Conservation (phyloP, 805 yeast genomes). For the Sugiyamaella boreocaroliniensis region DNA sequence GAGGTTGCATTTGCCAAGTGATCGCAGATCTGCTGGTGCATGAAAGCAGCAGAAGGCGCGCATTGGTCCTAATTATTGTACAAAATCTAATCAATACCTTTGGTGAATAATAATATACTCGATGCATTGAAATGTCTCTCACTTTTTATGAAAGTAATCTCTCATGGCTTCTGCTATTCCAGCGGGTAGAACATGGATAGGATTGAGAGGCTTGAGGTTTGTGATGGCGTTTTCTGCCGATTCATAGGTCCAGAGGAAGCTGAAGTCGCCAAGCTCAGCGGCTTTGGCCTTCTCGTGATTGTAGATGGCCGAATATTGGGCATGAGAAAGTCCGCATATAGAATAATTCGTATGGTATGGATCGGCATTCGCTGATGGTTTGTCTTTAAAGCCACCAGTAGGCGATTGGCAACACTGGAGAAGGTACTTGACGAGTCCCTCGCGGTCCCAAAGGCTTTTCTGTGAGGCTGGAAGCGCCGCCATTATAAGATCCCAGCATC, state of each 20-base stretch:
- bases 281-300: constrained; percentile 10
- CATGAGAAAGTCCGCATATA: constrained; percentile 62
- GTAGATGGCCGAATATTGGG: constrained; percentile 40
- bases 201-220: constrained; percentile 37
- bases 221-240: background rate
- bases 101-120: too few relatives aligned
- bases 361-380: constrained; percentile 76
- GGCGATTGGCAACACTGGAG: constrained; percentile 67
- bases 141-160: constrained; percentile 1
- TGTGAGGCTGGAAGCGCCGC: constrained; percentile 36
- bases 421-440: constrained; percentile 56
- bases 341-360: constrained; percentile 88
- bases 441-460: constrained; percentile 41
- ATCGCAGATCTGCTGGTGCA: too few relatives aligned
- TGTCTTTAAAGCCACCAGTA: constrained; percentile 77
- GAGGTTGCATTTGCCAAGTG: constrained; percentile 30
- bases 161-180: constrained; percentile 35
- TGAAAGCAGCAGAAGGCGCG: too few relatives aligned
- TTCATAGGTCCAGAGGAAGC: constrained; percentile 28
- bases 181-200: constrained; percentile 54
- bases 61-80: too few relatives aligned
- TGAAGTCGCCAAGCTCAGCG: constrained; percentile 21
- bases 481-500: constrained; percentile 58
- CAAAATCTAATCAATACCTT: too few relatives aligned
- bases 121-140: background rate